These are phyloP conservation scores for Trebouxiophyceae sp. DNA, from an alignment of 163 green algal genomes.

Conservation along the genomic window DNA sequence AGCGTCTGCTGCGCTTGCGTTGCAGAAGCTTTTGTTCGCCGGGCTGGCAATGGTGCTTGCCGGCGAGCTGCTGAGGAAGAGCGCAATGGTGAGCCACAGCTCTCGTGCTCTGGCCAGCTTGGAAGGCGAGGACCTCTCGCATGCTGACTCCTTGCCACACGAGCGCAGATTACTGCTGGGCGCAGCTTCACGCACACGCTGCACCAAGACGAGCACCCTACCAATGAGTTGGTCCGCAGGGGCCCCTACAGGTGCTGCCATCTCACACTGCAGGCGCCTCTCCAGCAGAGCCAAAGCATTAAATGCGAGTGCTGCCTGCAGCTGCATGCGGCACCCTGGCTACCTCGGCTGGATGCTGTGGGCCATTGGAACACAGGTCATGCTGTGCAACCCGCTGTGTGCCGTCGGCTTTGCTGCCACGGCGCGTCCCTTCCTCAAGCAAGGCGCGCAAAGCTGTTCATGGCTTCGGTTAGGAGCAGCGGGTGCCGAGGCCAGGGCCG, in stretches of 20 bases:
- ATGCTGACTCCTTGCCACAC: no score
- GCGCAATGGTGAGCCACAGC: slow-evolving; percentile 46
- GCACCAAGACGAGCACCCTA: background rate
- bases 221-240: slow-evolving; percentile 46
- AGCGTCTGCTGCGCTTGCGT: background rate
- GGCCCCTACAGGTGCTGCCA: slow-evolving; percentile 53
- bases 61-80: slow-evolving; percentile 62
- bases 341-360: slow-evolving; percentile 80
- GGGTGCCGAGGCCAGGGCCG: background rate
- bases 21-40: background rate
- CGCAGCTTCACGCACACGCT: slow-evolving; percentile 71
- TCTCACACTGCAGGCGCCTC: background rate
- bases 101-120: background rate
- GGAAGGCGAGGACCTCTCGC: background rate
- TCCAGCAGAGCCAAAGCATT: background rate
- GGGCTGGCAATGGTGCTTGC: slow-evolving; percentile 41
- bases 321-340: slow-evolving; percentile 62
- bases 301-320: slow-evolving; percentile 18
- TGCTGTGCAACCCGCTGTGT: slow-evolving; percentile 70
- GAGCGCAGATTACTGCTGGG: slow-evolving; percentile 51
- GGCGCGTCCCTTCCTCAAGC: background rate
- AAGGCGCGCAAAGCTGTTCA: background rate
- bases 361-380: slow-evolving; percentile 62
- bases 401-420: slow-evolving; percentile 21
- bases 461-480: background rate